These are phyloP conservation scores for Fagopyrum tataricum DNA, from an alignment of 148 eudicot species.

Conservation along the genomic window DNA sequence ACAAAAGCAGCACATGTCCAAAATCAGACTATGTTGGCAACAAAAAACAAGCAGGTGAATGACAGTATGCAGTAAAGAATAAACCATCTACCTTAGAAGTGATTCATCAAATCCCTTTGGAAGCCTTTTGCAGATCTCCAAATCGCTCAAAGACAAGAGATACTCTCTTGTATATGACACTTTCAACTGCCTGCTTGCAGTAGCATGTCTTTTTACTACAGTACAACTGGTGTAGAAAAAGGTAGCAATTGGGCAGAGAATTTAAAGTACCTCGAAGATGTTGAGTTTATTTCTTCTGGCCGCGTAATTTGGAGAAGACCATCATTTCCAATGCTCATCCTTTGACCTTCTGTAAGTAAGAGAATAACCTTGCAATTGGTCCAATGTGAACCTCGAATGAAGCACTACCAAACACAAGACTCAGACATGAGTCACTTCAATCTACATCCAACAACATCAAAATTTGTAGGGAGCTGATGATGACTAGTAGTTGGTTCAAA, in stretches of 20 bases:
- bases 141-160: conserved; percentile 59
- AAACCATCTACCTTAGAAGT: conserved; percentile 45
- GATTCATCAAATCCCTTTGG: conserved; percentile 72
- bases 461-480: neutral
- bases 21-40: conserved; percentile 8
- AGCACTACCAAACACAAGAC: neutral
- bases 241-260: conserved; percentile 4
- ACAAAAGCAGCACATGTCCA: neutral
- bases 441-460: neutral
- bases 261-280: conserved; percentile 23
- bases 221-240: conserved; percentile 13
- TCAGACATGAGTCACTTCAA: conserved; percentile 1
- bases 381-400: neutral
- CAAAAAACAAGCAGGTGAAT: neutral
- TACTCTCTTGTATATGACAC: conserved; percentile 64
- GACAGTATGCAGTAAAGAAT: neutral
- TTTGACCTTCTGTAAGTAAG: conserved; percentile 8
- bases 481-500: neutral
- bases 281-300: conserved; percentile 16
- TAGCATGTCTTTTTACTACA: neutral
- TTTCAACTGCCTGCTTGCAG: conserved; percentile 40
- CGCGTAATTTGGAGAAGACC: conserved; percentile 18
- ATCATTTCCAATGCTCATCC: conserved; percentile 27
- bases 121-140: conserved; percentile 69
- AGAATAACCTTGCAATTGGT: neutral